These are phyloP conservation scores for Aspergillus jensenii DNA, from an alignment of 2,329 filamentous ascomycete genomes.

Conservation along the genomic window DNA sequence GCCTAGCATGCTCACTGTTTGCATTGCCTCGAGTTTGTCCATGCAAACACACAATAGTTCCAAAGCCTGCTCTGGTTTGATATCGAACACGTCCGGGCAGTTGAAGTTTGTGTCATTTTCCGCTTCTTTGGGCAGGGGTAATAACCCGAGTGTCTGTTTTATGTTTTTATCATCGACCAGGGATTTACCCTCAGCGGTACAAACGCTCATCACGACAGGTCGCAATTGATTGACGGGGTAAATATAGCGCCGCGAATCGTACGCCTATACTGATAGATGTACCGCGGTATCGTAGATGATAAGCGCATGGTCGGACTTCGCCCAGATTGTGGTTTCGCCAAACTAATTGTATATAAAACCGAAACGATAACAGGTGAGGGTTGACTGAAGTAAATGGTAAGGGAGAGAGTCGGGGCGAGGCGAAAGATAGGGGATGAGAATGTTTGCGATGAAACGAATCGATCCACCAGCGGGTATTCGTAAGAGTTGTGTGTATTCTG, in stretches of 20 bases:
- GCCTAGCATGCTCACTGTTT: slow-evolving; percentile 61
- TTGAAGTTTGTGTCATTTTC: not conserved
- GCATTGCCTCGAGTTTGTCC: slow-evolving; percentile 47
- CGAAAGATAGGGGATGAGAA: not conserved
- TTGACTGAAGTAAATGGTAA: not conserved
- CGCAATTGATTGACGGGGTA: slow-evolving; percentile 8
- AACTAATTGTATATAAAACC: not conserved
- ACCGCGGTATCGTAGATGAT: slow-evolving; percentile 24
- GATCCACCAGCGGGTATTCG: not conserved
- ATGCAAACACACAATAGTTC: slow-evolving; percentile 73
- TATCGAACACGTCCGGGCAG: slow-evolving; percentile 57
- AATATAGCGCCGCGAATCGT: slow-evolving; percentile 15
- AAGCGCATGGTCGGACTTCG: slow-evolving; percentile 35
- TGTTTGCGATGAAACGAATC: not conserved
- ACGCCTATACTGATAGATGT: slow-evolving; percentile 29
- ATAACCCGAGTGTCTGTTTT: not conserved
- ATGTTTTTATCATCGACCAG: not conserved
- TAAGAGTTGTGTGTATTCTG: not conserved
- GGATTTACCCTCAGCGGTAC: not conserved
- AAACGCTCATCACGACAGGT: slow-evolving; percentile 24
- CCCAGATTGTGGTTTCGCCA: slow-evolving; percentile 4
- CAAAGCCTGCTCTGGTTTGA: slow-evolving; percentile 72
- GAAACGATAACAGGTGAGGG: not conserved
- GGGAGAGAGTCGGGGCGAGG: not conserved
- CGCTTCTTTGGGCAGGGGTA: not conserved